Evolutionary conservation across 2,329 filamentous ascomycete species (phyloP), one percentile per base, ranked within the genome.

Genomic region (Penicillium fuscoglaucum): DNA sequence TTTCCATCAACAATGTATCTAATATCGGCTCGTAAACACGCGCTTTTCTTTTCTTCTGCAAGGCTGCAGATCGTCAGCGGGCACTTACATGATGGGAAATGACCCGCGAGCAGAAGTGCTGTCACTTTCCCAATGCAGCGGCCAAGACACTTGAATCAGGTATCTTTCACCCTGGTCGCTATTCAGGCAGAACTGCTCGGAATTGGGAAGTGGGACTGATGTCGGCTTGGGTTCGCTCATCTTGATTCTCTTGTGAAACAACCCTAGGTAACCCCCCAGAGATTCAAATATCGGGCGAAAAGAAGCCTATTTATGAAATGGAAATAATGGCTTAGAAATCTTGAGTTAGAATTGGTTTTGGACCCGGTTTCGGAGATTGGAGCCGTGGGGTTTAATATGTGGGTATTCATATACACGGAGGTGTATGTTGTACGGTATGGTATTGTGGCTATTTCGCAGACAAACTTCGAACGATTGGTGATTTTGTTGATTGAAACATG

Each of bases 1-100:
- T 68, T 68, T 10, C 66, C 66, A 26, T 68, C 66, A 19, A 68
- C 62, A 15, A 66, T 60, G 47, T 68, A 68, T 51, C 66, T 66
- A 46, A 17, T 19, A 43, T 40, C 17, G 24, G 21, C 53, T 45
- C 44, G 57, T 31, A 17, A n/a, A 28, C 47, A 8, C 55, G 54
- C 35, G 41, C 37, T 21, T 28, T 28, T 48, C 28, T 17, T 35
- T 21, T 26, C 21, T 48, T 48, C n/a, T 6, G 29, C n/a, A 15
- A 21, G 12, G n/a, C 41, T 26, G 41, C 13, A 47, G 33, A 31
- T 47, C 28, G n/a, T 29, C 6, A 10, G 21, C 15, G 31, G 6
- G 19, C 8, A 35, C 46, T 50, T 26, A 61, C 59, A 59, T 59
- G 10, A 59, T 57, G 13, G 56, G 52, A 10, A 46, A 17, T 13